Evolutionary conservation across 129 eudicot species (phyloP).

Genomic region (Flaveria brownii): DNA sequence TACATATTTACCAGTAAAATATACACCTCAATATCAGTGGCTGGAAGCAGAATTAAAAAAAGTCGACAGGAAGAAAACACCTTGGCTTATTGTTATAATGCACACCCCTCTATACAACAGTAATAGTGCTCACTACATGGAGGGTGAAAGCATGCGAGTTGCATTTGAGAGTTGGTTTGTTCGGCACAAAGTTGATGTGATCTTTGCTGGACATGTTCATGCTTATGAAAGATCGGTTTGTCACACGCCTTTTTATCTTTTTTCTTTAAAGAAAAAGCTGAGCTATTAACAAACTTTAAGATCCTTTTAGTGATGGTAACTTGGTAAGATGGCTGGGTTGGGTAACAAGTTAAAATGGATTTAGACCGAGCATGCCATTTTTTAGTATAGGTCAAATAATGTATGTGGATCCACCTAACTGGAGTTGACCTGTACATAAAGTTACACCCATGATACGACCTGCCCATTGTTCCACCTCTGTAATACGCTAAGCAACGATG

Average conservation of each 20-base stretch:
- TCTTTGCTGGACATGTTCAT: conserved; percentile 93
- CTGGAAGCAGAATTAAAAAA: conserved; percentile 52
- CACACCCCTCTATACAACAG: conserved; percentile 74
- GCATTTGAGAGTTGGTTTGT: conserved; percentile 71
- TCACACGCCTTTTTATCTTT: conserved; percentile 16
- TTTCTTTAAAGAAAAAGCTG: not conserved
- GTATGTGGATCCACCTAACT: not conserved
- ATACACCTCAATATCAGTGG: conserved; percentile 80
- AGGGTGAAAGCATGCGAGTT: conserved; percentile 77
- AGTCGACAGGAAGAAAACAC: conserved; percentile 75
- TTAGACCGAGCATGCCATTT: not conserved
- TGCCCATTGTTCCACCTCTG: not conserved
- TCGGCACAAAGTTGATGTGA: conserved; percentile 65
- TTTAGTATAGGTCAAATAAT: not conserved
- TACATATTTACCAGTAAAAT: conserved; percentile 51
- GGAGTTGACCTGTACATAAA: not conserved
- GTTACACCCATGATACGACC: not conserved
- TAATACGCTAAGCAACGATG: not conserved
- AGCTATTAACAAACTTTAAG: not conserved
- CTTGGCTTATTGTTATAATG: conserved; percentile 86
- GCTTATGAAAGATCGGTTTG: conserved; percentile 92
- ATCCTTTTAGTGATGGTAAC: not conserved
- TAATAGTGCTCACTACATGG: conserved; percentile 69
- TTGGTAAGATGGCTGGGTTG: not conserved
- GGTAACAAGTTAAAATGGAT: not conserved